These are phyloP conservation scores for Eucalyptus cladocalyx DNA, from an alignment of 345 rosid genomes.

Conservation along the genomic window DNA sequence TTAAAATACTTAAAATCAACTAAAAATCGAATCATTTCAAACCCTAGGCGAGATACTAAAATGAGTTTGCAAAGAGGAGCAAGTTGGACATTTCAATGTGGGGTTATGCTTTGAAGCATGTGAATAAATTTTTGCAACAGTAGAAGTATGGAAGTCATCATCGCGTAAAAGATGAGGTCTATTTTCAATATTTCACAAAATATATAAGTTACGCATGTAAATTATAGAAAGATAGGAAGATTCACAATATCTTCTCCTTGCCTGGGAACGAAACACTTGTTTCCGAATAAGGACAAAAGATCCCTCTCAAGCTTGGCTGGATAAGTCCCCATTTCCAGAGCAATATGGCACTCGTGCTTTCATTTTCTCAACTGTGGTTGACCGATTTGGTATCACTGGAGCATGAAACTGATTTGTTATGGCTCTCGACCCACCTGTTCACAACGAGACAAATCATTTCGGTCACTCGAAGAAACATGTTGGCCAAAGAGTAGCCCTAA, in stretches of 20 bases:
- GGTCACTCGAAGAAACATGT: neutral
- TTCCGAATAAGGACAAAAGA: neutral
- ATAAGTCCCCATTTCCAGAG: neutral
- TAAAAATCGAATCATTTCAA: neutral
- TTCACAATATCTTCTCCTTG: neutral
- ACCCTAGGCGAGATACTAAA: neutral
- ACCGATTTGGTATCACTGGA: neutral
- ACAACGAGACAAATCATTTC: neutral
- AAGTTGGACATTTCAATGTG: neutral
- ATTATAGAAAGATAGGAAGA: neutral
- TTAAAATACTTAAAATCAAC: neutral
- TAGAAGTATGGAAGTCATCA: neutral
- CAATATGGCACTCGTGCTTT: neutral
- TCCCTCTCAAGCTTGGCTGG: neutral
- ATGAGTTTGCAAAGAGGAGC: neutral
- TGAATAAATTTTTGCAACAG: neutral
- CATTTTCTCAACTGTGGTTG: neutral
- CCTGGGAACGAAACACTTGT: neutral
- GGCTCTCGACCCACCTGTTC: neutral
- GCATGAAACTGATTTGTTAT: neutral
- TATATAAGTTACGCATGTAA: neutral
- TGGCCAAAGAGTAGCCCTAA: neutral
- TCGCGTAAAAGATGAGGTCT: neutral
- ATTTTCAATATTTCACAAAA: neutral
- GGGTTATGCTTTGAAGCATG: neutral